phyloP scores from a whole-genome alignment of 768 basidiomycete genomes.

The Scleroderma citrinum region DNA sequence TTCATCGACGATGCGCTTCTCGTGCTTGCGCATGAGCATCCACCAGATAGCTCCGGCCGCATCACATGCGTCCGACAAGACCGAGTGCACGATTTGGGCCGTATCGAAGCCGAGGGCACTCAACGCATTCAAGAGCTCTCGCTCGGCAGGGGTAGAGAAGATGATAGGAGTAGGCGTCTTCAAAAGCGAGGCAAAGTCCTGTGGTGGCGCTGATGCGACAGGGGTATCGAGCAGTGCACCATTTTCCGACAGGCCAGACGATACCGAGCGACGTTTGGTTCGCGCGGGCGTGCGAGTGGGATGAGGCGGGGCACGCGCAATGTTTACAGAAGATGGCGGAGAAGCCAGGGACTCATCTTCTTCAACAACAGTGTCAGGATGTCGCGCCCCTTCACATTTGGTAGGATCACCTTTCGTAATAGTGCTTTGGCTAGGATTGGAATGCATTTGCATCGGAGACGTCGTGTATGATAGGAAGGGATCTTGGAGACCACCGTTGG shows the following conservation, averaged over 20 bases:
- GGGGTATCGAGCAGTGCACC: slow-evolving; percentile 45
- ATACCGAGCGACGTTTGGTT: slow-evolving; percentile 93
- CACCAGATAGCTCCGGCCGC: slow-evolving; percentile 91
- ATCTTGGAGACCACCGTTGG: slow-evolving; percentile 39
- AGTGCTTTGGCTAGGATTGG: slow-evolving; percentile 54
- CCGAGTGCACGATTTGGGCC: slow-evolving; percentile 92
- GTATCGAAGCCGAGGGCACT: slow-evolving; percentile 83
- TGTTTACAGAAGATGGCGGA: slow-evolving; percentile 23
- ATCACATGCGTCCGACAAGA: slow-evolving; percentile 89
- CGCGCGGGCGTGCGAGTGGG: slow-evolving; percentile 86
- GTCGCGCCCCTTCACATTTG: slow-evolving; percentile 31
- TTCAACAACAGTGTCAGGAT: slow-evolving; percentile 48
- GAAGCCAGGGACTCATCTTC: slow-evolving; percentile 33
- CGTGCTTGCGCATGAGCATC: slow-evolving; percentile 84
- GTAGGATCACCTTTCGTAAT: slow-evolving; percentile 39
- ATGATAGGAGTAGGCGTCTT: slow-evolving; percentile 66
- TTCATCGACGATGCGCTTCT: slow-evolving; percentile 46
- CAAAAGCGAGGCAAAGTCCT: slow-evolving; percentile 62
- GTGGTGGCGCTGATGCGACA: slow-evolving; percentile 31
- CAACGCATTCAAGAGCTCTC: slow-evolving; percentile 70
- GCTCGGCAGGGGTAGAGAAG: slow-evolving; percentile 82
- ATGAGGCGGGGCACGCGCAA: slow-evolving; percentile 43
- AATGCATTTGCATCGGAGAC: slow-evolving; percentile 34
- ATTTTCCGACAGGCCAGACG: slow-evolving; percentile 72
- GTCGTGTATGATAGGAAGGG: slow-evolving; percentile 1